Base-by-base conservation (phyloP, 2,329 filamentous ascomycete species). In the Calonectria montana region DNA sequence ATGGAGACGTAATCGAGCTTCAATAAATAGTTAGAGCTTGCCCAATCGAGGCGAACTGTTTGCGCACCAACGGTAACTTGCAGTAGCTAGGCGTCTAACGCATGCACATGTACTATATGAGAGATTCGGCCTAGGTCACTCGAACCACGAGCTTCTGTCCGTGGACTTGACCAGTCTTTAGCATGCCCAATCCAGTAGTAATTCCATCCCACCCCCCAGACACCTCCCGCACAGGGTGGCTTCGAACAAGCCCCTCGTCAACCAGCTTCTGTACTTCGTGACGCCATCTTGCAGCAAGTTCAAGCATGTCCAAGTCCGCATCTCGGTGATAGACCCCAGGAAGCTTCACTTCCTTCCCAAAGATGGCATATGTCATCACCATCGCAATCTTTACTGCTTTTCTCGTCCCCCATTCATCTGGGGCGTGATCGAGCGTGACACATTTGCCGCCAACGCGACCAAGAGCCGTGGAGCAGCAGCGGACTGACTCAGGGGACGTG, bases 81-180 rank as follows among this genome's bases (percentile, higher is more conserved):
- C 53, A 59, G 53, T 37, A 57, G 35, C 31, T 35, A 23, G 37
- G 53, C 21, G 21, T 39, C 31, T 21, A 25, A 39, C 23, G 37
- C 29, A 39, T 59, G 31, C 53, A 59, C 31, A 39, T n/a, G 53
- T 12, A 35, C 53, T 57, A 37, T 57, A 21, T 37, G 13, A 57
- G 29, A n/a, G 23, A 57, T 27, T 8, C 21, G 13, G 25, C 25
- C 57, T 62, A 62, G 7, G 23, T 23, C 23, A 62, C 39, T 29
- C 57, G 57, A 13, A 62, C 37, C 23, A 62, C 57, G 25, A 62
- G 57, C 25, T 62, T 62, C 23, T 62, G 57, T 16, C 57, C 57
- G 18, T 39, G 57, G n/a, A 62, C 57, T 16, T 62, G 21, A 18
- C 57, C 39, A 27, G 57, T 9, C 23, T 62, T 62, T 1, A 62